phyloP scores from a whole-genome alignment of 2,329 filamentous ascomycete species.

The Ophiostoma sp. region DNA sequence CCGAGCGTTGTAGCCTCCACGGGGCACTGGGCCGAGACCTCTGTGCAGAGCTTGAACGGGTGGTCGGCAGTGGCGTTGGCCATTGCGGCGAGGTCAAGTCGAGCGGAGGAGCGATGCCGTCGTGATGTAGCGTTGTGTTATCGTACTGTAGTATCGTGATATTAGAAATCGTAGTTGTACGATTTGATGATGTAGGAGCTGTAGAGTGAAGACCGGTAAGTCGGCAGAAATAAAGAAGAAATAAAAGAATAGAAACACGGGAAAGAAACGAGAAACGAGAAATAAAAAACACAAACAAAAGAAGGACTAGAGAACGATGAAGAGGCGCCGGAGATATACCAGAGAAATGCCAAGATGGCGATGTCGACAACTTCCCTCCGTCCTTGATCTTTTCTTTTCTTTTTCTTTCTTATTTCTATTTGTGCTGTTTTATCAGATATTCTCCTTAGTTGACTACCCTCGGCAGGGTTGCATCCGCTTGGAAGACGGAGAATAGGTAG shows the following conservation, averaged over 20 bases:
- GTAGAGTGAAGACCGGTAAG: not conserved
- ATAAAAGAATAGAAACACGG: not conserved
- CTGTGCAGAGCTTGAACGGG: constrained; percentile 26
- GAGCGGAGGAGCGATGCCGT: not conserved
- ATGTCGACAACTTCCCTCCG: not conserved
- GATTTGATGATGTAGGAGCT: not conserved
- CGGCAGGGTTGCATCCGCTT: too few relatives aligned
- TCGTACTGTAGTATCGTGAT: not conserved
- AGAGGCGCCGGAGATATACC: not conserved
- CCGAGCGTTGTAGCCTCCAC: constrained; percentile 49
- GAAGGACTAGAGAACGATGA: not conserved
- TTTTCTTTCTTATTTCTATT: not conserved
- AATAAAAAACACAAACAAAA: not conserved
- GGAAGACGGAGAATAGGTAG: too few relatives aligned
- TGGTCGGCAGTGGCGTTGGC: constrained; percentile 23
- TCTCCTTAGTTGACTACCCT: too few relatives aligned
- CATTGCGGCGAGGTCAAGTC: not conserved
- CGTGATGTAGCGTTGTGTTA: not conserved
- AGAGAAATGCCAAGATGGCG: not conserved
- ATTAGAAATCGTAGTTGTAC: too few relatives aligned
- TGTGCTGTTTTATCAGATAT: not conserved
- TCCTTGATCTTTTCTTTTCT: not conserved
- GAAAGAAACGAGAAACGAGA: not conserved
- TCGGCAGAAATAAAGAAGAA: not conserved
- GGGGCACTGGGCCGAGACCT: constrained; percentile 41